Evolutionary conservation across 1,284 basidiomycete species (phyloP).

Genomic region (Sporisorium exsertum): DNA sequence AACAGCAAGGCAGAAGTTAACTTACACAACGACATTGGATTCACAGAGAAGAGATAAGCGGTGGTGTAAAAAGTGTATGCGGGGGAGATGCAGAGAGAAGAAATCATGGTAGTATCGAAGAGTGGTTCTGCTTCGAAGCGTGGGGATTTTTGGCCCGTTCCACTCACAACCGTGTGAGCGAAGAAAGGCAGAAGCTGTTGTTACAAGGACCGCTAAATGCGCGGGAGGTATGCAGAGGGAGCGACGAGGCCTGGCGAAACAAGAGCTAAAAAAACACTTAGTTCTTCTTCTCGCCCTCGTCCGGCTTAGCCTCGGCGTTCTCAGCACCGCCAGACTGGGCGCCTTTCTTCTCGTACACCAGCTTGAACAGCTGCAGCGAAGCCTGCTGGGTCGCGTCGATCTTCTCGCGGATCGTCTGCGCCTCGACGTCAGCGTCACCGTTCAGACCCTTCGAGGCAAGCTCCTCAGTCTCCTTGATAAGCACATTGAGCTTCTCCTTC

Average conservation of each 20-base stretch:
- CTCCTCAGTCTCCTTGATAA: conserved; percentile 87
- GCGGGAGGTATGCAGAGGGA: conserved; percentile 1
- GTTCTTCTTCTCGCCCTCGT: conserved; percentile 66
- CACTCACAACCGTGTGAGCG: not conserved
- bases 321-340: conserved; percentile 73
- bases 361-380: conserved; percentile 96
- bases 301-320: conserved; percentile 42
- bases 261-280: conserved; percentile 25
- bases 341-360: conserved; percentile 93
- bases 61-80: conserved; percentile 7
- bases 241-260: not conserved
- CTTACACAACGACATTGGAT: conserved; percentile 4
- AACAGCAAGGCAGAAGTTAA: not conserved
- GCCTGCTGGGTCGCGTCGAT: conserved; percentile 96
- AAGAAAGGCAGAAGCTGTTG: conserved; percentile 16
- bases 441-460: conserved; percentile 90
- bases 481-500: conserved; percentile 82
- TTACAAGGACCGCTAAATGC: conserved; percentile 20
- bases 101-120: not conserved
- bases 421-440: conserved; percentile 82
- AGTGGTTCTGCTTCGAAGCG: not conserved
- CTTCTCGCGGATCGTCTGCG: conserved; percentile 90
- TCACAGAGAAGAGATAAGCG: conserved; percentile 4
- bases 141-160: not conserved
- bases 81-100: not conserved